Base-by-base conservation (phyloP, 495 filamentous ascomycete genomes). In the Polyplosphaeria fusca region DNA sequence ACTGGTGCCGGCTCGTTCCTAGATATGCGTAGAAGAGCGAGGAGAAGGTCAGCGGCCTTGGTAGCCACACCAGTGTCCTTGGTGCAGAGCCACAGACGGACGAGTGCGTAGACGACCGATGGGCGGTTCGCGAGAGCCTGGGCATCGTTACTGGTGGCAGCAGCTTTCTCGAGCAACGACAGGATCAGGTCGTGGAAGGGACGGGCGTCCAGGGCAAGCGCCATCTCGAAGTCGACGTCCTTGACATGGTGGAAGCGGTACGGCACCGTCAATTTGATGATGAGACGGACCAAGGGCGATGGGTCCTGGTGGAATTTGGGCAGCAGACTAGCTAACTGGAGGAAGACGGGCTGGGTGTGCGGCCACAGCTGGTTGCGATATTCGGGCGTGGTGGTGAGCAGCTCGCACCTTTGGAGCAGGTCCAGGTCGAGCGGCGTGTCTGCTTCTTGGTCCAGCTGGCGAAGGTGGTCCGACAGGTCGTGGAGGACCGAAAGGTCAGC, bases 161-260 rank as follows among this genome's bases (percentile, higher is more conserved):
- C 75, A 9, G 89, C 90, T 65, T 94, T 95, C 57, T 79, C 76
- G 42, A 96, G 70, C 48, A 95, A 68, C 2, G 79, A 75, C 24
- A 95, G 76, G 49, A 81, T 85, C 18, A 92, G 77, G 11, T 85
- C 63, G 63, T 92, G 90, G 63, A 87, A 81, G 0, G 85, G 79
- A 14, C 78, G 74, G 2, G 82, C 79, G 1, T 77, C 78, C 41
- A 75, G 71, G 35, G 79, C 70, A 5, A 87, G 63, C 28, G 78
- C 73, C 3, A 77, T 64, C 40, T 60, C 55, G 46, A 70, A 72
- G 30, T 66, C 65, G 5, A 73, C 43, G 18, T 62, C 77, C 46
- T 77, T 71, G 13, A 81, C 73, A 7, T 80, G 76, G 14, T 55
- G 54, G 39, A 66, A 66, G 24, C 55, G 35, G 45, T 61, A 62